A percentile compares a stretch with the other conserved stretches of the same genome.
Evolutionary conservation across 768 basidiomycete genomes (phyloP).

Genomic region (Steccherinum ochraceum): DNA sequence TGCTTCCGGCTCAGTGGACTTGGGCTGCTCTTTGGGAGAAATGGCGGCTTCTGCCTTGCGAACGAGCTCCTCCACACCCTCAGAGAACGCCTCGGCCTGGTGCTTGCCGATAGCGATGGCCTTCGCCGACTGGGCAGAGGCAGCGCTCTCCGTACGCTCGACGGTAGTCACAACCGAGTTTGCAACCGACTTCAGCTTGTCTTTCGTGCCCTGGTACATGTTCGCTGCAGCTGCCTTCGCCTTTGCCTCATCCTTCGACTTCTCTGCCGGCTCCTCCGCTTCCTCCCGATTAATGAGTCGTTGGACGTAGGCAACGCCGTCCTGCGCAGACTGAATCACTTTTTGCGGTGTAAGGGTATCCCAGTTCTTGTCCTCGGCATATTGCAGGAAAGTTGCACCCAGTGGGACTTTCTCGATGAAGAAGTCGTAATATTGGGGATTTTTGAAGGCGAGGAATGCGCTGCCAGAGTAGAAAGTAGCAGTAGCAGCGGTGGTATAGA

Average conservation of each 20-base stretch:
- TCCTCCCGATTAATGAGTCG: conserved; percentile 42
- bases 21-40: conserved; percentile 33
- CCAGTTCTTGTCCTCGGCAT: conserved; percentile 75
- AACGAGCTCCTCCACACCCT: conserved; percentile 63
- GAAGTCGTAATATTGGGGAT: conserved; percentile 77
- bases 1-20: conserved; percentile 20
- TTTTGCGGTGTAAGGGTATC: conserved; percentile 64
- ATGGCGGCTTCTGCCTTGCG: conserved; percentile 70
- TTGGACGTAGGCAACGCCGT: conserved; percentile 41
- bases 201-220: conserved; percentile 40
- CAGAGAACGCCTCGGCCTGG: conserved; percentile 44
- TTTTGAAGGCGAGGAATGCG: conserved; percentile 71
- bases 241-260: conserved; percentile 30
- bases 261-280: conserved; percentile 26
- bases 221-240: conserved; percentile 24
- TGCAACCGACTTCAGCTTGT: conserved; percentile 36
- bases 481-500: conserved; percentile 60
- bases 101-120: conserved; percentile 37
- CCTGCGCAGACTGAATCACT: conserved; percentile 47
- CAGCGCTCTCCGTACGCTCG: conserved; percentile 28
- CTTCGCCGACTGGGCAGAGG: conserved; percentile 27
- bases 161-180: conserved; percentile 45
- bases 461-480: conserved; percentile 82
- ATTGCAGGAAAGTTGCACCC: conserved; percentile 71
- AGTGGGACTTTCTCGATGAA: conserved; percentile 79